Evolutionary conservation across 306 rosid species (phyloP), one percentile per base, ranked within the genome.

Genomic region (Vigna unguiculata): DNA sequence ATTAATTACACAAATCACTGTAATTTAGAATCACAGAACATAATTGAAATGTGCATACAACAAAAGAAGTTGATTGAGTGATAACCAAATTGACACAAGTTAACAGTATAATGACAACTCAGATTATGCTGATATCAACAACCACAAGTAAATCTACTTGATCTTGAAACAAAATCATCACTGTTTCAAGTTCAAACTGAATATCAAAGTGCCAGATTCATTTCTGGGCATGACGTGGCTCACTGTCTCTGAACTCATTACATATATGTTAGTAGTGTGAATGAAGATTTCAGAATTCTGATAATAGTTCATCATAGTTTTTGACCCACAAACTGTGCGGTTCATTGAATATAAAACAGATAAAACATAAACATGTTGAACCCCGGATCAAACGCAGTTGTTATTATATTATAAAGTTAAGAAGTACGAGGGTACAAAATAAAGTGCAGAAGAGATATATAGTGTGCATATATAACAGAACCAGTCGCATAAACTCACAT

Each of bases 401-500:
- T 53, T 20, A 38, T 38, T 24, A 38, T 38, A 3, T 53, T 53
- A 53, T 20, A 30, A 32, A n/a, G 8, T 16, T 25, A 30, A 36
- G 9, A 55, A 32, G 41, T 19, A 13, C 2, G 17, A 17, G 49
- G 71, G 21, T 52, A 59, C 16, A 52, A 52, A 57, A 70, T 5
- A 70, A 52, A 7, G 20, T 47, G 55, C 3, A 72, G 34, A 65
- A 22, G 46, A 30, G 22, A 69, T 81, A 48, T 5, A 14, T 8
- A 25, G 67, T 75, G 38, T 34, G 28, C 28, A 46, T 40, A 49
- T 69, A 51, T 61, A 51, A 25, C 30, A 38, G 11, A 69, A 62
- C 54, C 70, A 63, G 55, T 82, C 45, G 62, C 81, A 20, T 60
- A 40, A 76, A 60, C 68, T 24, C 49, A 47, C 24, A 72, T 22